A percentile compares a stretch with the other conserved stretches of the same genome.
phyloP scores from a whole-genome alignment of 2,329 filamentous ascomycete species.

The Trichophyton verrucosum region DNA sequence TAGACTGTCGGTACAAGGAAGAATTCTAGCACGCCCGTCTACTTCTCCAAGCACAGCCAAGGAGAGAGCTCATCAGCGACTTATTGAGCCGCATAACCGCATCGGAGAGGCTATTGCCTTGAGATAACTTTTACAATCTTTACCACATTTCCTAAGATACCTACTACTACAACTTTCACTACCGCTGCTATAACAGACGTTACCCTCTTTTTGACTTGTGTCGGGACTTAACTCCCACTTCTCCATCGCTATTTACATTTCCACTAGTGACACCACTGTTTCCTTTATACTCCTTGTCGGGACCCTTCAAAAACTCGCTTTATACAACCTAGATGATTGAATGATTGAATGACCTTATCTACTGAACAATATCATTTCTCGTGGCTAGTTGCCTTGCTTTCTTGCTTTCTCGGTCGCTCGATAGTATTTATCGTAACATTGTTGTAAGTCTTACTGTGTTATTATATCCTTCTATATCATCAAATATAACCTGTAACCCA shows the following conservation, averaged over 20 bases:
- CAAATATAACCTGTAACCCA: background rate
- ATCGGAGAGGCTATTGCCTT: background rate
- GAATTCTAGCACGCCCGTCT: background rate
- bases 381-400: background rate
- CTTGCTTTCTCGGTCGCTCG: too few species aligned
- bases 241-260: background rate
- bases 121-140: background rate
- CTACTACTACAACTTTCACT: background rate
- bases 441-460: background rate
- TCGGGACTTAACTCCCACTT: background rate
- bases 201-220: background rate
- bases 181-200: background rate
- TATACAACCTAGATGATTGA: background rate
- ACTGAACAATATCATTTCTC: background rate
- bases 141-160: background rate
- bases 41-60: background rate
- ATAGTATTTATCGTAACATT: too few species aligned
- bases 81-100: background rate
- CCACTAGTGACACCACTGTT: background rate
- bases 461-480: background rate
- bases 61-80: background rate
- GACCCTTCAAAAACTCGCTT: background rate
- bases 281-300: background rate
- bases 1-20: background rate
- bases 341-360: conserved; percentile 3